Evolutionary conservation across 2,329 filamentous ascomycete genomes (phyloP), one percentile per base, ranked within the genome.

Genomic region (Aaosphaeria pasadenensis): DNA sequence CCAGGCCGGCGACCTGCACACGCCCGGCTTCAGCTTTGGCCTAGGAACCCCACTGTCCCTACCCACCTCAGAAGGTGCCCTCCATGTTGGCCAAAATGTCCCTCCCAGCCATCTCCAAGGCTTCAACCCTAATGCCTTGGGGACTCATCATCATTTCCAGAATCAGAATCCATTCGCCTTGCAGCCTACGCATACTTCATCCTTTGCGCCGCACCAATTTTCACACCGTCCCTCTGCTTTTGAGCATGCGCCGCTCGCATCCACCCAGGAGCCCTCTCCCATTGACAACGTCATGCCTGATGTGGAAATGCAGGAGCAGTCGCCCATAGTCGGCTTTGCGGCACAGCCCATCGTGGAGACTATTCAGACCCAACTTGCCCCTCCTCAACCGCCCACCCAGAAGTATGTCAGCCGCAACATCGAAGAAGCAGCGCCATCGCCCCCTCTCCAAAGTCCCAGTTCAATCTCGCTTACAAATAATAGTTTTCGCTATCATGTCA

Each of bases 401-500:
- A 77, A 76, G 76, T 78, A 61, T 60, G 74, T 70, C 43, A 36
- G 33, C 33, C 33, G 33, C 33, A 9, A 9, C n/a, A n/a, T 36
- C n/a, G 64, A 71, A 50, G 70, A 36, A n/a, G n/a, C 33, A n/a
- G 9, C 33, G 33, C n/a, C 33, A 9, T 36, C 33, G 33, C n/a
- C 9, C n/a, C 9, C 7, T 36, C n/a, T 36, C 33, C n/a, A 36
- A 24, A 40, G 9, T 40, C 17, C 39, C 39, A 40, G 9, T 7
- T 13, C 33, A 36, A 36, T 9, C 13, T 36, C 13, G 9, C 9
- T 24, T 11, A 40, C 39, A 40, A 24, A 6, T 7, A 6, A 13
- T 54, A 85, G 82, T 53, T 96, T 96, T 65, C 89, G 94, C 38
- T 97, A 89, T 65, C 88, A 94, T 66, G 87, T 89, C 44, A 94